phyloP scores from a whole-genome alignment of 2,329 filamentous ascomycete species.

The Fusarium keratoplasticum region DNA sequence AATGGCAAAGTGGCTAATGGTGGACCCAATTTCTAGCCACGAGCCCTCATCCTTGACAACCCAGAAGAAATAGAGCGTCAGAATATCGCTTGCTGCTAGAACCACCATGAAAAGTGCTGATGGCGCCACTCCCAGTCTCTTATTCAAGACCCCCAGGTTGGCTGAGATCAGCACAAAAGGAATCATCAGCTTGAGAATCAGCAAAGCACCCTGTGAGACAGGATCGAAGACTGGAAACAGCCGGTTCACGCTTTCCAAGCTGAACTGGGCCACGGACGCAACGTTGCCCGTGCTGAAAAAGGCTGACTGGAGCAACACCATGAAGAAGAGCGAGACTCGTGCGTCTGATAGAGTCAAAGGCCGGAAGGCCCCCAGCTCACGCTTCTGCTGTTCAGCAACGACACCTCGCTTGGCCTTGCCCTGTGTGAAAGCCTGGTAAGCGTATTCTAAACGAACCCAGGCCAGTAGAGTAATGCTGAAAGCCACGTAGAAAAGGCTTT shows the following conservation, averaged over 20 bases:
- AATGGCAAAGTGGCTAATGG: slow-evolving; percentile 95
- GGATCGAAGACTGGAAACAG: slow-evolving; percentile 94
- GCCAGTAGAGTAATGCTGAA: slow-evolving; percentile 85
- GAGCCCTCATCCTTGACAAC: slow-evolving; percentile 96
- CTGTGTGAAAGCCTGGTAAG: slow-evolving; percentile 58
- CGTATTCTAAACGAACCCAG: slow-evolving; percentile 94
- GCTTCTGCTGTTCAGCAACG: slow-evolving; percentile 19
- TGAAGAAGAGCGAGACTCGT: slow-evolving; percentile 92
- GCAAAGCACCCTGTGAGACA: slow-evolving; percentile 87
- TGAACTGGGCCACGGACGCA: slow-evolving; percentile 93
- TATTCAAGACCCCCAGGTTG: slow-evolving; percentile 93
- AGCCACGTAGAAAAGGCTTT: slow-evolving; percentile 93
- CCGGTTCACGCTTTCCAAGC: slow-evolving; percentile 87
- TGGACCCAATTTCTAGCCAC: slow-evolving; percentile 97
- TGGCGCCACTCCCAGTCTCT: slow-evolving; percentile 83
- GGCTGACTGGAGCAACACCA: slow-evolving; percentile 91
- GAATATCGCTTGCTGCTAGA: slow-evolving; percentile 89
- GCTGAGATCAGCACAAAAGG: slow-evolving; percentile 94
- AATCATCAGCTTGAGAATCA: slow-evolving; percentile 90
- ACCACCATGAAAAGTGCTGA: slow-evolving; percentile 94
- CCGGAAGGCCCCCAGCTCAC: slow-evolving; percentile 58
- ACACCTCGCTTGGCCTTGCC: slow-evolving; percentile 38
- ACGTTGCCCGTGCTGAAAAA: slow-evolving; percentile 99
- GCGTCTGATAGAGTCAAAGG: slow-evolving; percentile 84
- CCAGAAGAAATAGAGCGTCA: slow-evolving; percentile 98